A percentile compares a stretch with the other conserved stretches of the same genome.
Evolutionary conservation across 306 rosid genomes (phyloP).

Genomic region (Gleditsia sinensis): DNA sequence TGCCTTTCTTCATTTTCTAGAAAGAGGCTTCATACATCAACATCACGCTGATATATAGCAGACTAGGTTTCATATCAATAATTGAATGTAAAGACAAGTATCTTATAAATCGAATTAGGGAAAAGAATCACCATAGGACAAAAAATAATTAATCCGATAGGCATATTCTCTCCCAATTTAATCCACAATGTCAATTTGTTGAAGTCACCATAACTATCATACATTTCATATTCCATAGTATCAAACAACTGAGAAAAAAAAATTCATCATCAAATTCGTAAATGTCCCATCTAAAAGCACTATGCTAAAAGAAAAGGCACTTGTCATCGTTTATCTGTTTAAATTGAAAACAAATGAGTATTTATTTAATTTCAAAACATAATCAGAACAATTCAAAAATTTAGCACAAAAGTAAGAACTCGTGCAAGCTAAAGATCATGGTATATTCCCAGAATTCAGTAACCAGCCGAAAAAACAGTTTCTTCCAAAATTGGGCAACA

Average conservation of each 20-base stretch:
- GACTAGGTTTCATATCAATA: background rate
- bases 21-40: background rate
- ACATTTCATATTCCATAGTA: constrained; percentile 24
- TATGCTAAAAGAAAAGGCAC: constrained; percentile 3
- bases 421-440: constrained; percentile 12
- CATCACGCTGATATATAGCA: background rate
- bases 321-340: background rate
- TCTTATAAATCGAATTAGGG: background rate
- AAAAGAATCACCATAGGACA: background rate
- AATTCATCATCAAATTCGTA: constrained; percentile 7
- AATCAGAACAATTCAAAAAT: background rate
- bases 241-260: constrained; percentile 12
- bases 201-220: constrained; percentile 21
- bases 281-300: background rate
- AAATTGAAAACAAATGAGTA: background rate
- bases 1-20: background rate
- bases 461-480: constrained; percentile 8
- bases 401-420: background rate
- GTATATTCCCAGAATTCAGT: constrained; percentile 10
- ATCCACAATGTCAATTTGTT: background rate
- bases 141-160: background rate
- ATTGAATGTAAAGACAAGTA: background rate
- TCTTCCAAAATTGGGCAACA: constrained; percentile 7
- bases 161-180: background rate
- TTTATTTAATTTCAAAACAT: constrained; percentile 6